Percentiles rank a stretch among this genome's conserved stretches.
Evolutionary conservation across 305 asterid species (phyloP).

Genomic region (Solanum hybrid): DNA sequence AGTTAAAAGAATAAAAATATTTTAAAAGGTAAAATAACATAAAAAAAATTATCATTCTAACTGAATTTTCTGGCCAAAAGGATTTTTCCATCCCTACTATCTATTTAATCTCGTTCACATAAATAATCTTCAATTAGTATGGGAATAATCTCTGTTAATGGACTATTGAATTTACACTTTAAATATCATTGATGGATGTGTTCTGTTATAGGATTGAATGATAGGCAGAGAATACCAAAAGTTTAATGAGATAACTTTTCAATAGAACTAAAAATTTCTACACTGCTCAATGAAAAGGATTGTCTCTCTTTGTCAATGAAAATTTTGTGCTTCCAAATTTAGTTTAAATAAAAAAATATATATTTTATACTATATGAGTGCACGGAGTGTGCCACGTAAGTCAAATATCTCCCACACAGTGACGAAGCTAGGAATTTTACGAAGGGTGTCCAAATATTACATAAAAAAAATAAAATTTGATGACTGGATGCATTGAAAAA

Average conservation of each 20-base stretch:
- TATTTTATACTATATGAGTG: neutral
- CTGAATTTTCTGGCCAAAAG: too few relatives aligned
- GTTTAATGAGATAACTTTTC: neutral
- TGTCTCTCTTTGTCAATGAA: neutral
- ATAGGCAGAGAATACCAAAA: neutral
- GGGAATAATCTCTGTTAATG: neutral
- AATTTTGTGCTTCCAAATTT: neutral
- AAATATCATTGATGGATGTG: neutral
- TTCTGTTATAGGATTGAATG: neutral
- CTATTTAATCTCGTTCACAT: neutral
- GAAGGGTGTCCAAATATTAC: too few relatives aligned
- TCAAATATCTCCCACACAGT: too few relatives aligned
- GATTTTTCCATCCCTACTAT: too few relatives aligned
- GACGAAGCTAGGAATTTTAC: too few relatives aligned
- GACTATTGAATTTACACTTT: neutral
- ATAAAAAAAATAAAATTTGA: too few relatives aligned
- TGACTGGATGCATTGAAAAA: too few relatives aligned
- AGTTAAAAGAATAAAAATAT: too few relatives aligned
- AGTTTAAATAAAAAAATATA: neutral
- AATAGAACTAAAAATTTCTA: neutral
- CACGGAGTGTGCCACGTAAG: neutral
- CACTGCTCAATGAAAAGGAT: neutral
- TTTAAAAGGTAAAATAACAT: too few relatives aligned
- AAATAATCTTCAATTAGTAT: neutral
- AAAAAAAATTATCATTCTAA: too few relatives aligned